phyloP scores from a whole-genome alignment of 2,329 filamentous ascomycete species.

The Arthroderma sp. region DNA sequence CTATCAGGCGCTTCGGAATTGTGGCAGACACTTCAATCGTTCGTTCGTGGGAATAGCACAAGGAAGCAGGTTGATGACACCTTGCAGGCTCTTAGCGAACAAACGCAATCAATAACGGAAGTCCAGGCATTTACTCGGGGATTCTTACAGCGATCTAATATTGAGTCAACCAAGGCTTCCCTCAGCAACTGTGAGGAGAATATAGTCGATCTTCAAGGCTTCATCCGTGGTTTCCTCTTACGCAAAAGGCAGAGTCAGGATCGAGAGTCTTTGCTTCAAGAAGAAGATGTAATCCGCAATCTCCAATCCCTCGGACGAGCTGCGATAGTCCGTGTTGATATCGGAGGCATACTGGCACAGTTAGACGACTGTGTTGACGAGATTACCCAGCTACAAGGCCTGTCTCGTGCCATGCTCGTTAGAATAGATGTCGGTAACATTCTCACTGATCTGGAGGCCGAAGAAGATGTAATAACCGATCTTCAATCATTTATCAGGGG shows the following conservation, averaged over 20 bases:
- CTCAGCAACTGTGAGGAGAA: slow-evolving; percentile 32
- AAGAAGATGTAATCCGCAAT: slow-evolving; percentile 20
- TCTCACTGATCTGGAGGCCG: slow-evolving; percentile 64
- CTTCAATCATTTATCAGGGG: slow-evolving; percentile 64
- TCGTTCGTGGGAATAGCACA: slow-evolving; percentile 27
- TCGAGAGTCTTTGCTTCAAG: slow-evolving; percentile 17
- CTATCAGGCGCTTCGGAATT: slow-evolving; percentile 9
- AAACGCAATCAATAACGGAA: slow-evolving; percentile 17
- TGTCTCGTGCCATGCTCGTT: slow-evolving; percentile 65
- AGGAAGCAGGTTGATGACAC: slow-evolving; percentile 18
- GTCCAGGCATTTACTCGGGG: slow-evolving; percentile 25
- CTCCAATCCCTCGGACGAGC: slow-evolving; percentile 30
- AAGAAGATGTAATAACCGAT: slow-evolving; percentile 63
- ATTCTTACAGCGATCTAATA: slow-evolving; percentile 18
- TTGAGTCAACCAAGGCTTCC: slow-evolving; percentile 22
- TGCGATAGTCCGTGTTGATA: slow-evolving; percentile 27
- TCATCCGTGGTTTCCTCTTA: slow-evolving; percentile 31
- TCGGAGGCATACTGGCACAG: slow-evolving; percentile 48
- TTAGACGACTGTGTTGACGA: slow-evolving; percentile 56
- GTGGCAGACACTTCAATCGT: slow-evolving; percentile 35
- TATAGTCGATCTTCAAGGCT: slow-evolving; percentile 40
- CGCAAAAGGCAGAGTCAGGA: slow-evolving; percentile 22
- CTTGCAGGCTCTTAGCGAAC: slow-evolving; percentile 17
- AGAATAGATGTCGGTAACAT: slow-evolving; percentile 60
- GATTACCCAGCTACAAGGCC: slow-evolving; percentile 58